Conservation (phyloP, 2,329 filamentous ascomycete species). For the Fusarium redolens region DNA sequence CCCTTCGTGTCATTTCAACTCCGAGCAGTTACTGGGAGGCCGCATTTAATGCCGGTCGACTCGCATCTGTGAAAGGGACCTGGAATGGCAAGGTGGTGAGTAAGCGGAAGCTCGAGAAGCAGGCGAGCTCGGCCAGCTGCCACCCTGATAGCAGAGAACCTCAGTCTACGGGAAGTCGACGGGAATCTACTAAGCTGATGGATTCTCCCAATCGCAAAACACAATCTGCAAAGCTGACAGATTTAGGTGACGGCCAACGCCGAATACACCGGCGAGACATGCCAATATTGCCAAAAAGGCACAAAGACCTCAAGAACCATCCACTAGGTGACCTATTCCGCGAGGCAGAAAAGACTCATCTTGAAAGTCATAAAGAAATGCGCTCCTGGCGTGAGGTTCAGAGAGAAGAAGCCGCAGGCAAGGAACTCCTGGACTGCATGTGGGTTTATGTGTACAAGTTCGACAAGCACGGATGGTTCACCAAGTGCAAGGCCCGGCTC, state of each 20-base stretch:
- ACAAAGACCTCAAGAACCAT: neutral
- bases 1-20: neutral
- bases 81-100: neutral
- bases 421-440: neutral
- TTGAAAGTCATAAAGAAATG: neutral
- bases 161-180: neutral
- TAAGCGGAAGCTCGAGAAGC: neutral
- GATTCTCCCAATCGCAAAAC: neutral
- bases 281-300: neutral
- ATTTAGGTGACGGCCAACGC: neutral
- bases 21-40: neutral
- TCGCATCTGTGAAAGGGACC: neutral
- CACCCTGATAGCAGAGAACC: neutral
- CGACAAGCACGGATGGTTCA: neutral
- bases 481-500: neutral
- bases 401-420: neutral
- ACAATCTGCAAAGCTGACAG: neutral
- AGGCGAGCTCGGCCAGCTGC: neutral
- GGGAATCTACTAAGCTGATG: neutral
- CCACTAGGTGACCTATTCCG: neutral
- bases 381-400: neutral
- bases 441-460: neutral
- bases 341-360: neutral
- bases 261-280: neutral
- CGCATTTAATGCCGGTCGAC: neutral